Evolutionary conservation across 805 yeast genomes (phyloP), one percentile per base, ranked within the genome.

Genomic region (Candida nemodendra): DNA sequence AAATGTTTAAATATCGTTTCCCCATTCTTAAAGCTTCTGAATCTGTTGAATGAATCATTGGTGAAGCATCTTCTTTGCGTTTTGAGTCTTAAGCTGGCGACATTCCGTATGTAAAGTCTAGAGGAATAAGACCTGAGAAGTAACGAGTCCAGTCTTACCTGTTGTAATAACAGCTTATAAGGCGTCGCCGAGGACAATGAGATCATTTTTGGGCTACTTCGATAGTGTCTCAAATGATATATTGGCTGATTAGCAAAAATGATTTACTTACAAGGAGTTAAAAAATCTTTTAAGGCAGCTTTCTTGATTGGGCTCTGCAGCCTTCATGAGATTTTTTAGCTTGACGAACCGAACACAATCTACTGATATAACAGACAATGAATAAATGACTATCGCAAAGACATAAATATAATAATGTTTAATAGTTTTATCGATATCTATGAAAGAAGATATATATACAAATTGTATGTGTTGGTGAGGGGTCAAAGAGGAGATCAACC

Each of bases 1-100:
- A 56, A 54, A 21, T 44, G 28, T 32, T 59, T 58, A 14, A 51
- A 39, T 23, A 56, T 48, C 13, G 54, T 53, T 17, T 57, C 56
- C 2, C 64, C 64, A 32, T 44, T 54, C 13, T 45, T 47, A 42
- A 56, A 59, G 27, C 47, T 47, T 17, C 57, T 47, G 36, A 58
- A 59, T 18, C 42, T 41, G 8, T 41, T 36, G 34, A 41, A 54
- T 8, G 60, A 43, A 4, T 57, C 59, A 16, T 44, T 52, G 2
- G 54, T 44, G 27, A 54, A 46, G 13, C 43, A 32, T 27, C 53
- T 41, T 30, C 28, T 35, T 33, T 36, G 41, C 4, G 30, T 17
- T 19, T 18, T 9, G 18, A 14, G 25, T n/a, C 19, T 30, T 24
- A 18, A 13, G 16, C 27, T 33, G 14, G 27, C 17, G 5, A 16